Base-by-base conservation (phyloP, 1,284 basidiomycete species). In the Pseudozyma sp. region DNA sequence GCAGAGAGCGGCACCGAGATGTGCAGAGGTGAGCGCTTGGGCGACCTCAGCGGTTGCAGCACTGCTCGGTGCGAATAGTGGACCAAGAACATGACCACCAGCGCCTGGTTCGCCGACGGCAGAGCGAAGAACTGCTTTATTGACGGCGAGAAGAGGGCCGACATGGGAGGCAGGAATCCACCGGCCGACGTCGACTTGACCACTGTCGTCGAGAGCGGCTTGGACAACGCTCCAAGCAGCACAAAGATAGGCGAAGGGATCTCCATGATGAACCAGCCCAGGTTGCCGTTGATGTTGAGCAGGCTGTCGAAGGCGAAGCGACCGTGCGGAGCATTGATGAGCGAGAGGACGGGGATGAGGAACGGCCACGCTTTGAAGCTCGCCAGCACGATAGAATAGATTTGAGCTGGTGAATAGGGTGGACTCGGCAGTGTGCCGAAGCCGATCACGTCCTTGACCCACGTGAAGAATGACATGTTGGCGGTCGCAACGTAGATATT, bases 41-140 rank as follows among this genome's bases (percentile, higher is more conserved):
- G 92, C 0, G 92, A 91, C 55, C 92, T 89, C 10, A 95, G 87
- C 7, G 94, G 94, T 0, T 90, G 92, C 34, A 96, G 82, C 62
- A 97, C 64, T 5, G 93, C 90, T 42, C 94, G 90, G 84, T 96
- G 94, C 53, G 88, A 74, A 84, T 97, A 97, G 86, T 97, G 94
- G 1, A 88, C 74, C 46, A 94, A 82, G 84, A 88, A 96, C 54
- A 91, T 86, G 0, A 84, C 72, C 16, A 88, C 86, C 50, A 94
- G 87, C 31, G 93, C 71, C 29, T 87, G 86, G 46, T 90, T 87
- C 0, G 89, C 87, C 43, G 78, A 79, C 7, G 80, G 80, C n/a
- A 86, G 72, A 50, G 84, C 62, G 30, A 85, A 75, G 46, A 86
- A 76, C 33, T 70, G 50, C 13, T 55, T 40, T 29, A 78, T 70